Evolutionary conservation across 2,329 filamentous ascomycete species (phyloP).

Genomic region (Ophiostoma angusticollis): DNA sequence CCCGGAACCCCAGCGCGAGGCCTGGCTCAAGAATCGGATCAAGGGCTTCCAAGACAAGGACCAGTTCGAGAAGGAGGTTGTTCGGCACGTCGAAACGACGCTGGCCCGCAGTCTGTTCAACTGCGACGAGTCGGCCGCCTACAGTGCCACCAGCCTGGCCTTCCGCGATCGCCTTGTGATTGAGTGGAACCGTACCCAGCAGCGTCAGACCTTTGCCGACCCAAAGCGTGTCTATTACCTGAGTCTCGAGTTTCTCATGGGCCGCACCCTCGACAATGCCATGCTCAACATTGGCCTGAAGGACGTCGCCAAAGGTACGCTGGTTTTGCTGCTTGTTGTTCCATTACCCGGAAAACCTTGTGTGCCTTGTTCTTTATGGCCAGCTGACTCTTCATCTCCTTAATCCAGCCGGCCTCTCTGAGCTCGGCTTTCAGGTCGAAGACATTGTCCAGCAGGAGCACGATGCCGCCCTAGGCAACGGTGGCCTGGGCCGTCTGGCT

Average conservation of each 20-base stretch:
- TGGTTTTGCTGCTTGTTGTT: background rate
- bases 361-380: background rate
- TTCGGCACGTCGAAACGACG: constrained; percentile 92
- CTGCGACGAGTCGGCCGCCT: constrained; percentile 89
- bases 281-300: constrained; percentile 94
- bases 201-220: constrained; percentile 82
- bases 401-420: constrained; percentile 60
- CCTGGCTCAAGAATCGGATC: constrained; percentile 54
- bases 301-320: constrained; percentile 60
- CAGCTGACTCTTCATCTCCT: background rate
- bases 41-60: constrained; percentile 65
- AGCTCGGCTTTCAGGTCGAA: constrained; percentile 93
- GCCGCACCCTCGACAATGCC: constrained; percentile 88
- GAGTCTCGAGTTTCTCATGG: constrained; percentile 96
- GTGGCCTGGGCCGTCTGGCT: constrained; percentile 84
- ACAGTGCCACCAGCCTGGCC: constrained; percentile 79
- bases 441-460: constrained; percentile 92
- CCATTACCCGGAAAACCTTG: too few relatives aligned
- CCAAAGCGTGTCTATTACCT: constrained; percentile 95
- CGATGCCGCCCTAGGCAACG: constrained; percentile 91
- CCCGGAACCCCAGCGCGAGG: constrained; percentile 74
- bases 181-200: constrained; percentile 97
- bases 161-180: constrained; percentile 87
- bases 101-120: constrained; percentile 95
- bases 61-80: constrained; percentile 75